phyloP scores from a whole-genome alignment of 495 filamentous ascomycete species.

The Umbilicaria muhlenbergii region DNA sequence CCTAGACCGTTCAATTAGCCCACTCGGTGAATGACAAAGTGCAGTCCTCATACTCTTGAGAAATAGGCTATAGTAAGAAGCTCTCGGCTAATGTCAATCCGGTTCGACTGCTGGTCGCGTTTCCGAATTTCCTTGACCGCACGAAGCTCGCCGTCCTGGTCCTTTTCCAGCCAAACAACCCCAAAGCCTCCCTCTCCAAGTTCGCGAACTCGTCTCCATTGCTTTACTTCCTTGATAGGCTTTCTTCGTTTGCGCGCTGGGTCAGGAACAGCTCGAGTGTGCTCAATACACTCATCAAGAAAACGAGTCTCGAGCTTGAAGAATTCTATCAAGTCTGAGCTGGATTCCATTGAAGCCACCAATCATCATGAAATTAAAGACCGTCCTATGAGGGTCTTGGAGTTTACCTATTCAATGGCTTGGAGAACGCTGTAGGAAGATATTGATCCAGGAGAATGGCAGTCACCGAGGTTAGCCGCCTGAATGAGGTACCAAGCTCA shows the following conservation, averaged over 20 bases:
- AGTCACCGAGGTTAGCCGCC: too few relatives aligned
- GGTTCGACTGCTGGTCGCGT: background rate
- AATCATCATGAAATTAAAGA: too few relatives aligned
- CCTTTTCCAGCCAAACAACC: conserved; percentile 5
- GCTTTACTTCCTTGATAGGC: conserved; percentile 1
- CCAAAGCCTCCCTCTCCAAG: conserved; percentile 8
- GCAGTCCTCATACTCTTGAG: conserved; percentile 1
- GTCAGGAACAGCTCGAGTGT: conserved; percentile 3
- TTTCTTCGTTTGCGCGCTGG: conserved; percentile 1
- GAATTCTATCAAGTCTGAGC: conserved; percentile 2
- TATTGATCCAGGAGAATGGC: too few relatives aligned
- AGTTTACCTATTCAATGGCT: too few relatives aligned
- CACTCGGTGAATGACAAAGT: background rate
- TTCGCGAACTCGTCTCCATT: background rate
- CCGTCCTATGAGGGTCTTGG: too few relatives aligned
- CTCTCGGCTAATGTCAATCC: conserved; percentile 13
- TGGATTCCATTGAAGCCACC: background rate
- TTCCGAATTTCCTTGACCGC: conserved; percentile 10
- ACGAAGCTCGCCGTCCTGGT: conserved; percentile 2
- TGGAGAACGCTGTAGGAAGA: too few relatives aligned
- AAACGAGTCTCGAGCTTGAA: conserved; percentile 6
- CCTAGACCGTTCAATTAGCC: conserved; percentile 11
- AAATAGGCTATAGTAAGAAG: conserved; percentile 12
- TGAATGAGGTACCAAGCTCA: too few relatives aligned
- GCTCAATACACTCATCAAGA: conserved; percentile 1